Evolutionary conservation across 208 protist species (phyloP), one percentile per base, ranked within the genome.

Genomic region (Trypanosomatidae sp.): DNA sequence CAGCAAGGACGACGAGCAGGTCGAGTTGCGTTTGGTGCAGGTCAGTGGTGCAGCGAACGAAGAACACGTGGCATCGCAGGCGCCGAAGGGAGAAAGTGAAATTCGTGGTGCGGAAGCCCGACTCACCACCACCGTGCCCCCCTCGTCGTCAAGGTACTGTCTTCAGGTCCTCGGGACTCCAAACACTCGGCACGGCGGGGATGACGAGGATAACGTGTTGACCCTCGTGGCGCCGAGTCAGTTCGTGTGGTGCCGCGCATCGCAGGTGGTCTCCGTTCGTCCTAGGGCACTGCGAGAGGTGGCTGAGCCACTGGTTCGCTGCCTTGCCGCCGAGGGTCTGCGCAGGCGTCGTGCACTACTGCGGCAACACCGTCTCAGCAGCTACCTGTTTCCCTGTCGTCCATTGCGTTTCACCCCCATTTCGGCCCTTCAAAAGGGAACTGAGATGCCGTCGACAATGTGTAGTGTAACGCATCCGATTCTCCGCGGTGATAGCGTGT

Each of bases 361-460:
- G 60, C 67, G 65, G 33, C 71, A 71, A 39, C 77, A 76, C 62
- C 52, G 47, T 33, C 30, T 33, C 39, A 30, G 15, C 25, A 52
- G n/a, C 43, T 28, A 28, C 47, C 41, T 55, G 39, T 77, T 75
- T 33, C 68, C 68, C 0, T 81, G 77, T 52, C 76, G 76, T 6
- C 71, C 77, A n/a, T 62, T 81, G 58, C 60, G 66, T 55, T 81
- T 81, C n/a, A 22, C n/a, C 0, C 65, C 49, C 8, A 12, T 80
- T n/a, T 25, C 25, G 0, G 19, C 22, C 62, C 30, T 12, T 65
- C 22, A 65, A 9, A 49, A 10, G 10, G 44, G 19, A 1, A 22
- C n/a, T 12, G 28, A 4, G 4, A 13, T 49, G 44, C 28, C 30
- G 33, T 56, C 49, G 0, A 25, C 66, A 4, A 36, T 41, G 19